Base-by-base conservation (phyloP, 2,329 filamentous ascomycete genomes). In the Aspergillus costaricaensis region DNA sequence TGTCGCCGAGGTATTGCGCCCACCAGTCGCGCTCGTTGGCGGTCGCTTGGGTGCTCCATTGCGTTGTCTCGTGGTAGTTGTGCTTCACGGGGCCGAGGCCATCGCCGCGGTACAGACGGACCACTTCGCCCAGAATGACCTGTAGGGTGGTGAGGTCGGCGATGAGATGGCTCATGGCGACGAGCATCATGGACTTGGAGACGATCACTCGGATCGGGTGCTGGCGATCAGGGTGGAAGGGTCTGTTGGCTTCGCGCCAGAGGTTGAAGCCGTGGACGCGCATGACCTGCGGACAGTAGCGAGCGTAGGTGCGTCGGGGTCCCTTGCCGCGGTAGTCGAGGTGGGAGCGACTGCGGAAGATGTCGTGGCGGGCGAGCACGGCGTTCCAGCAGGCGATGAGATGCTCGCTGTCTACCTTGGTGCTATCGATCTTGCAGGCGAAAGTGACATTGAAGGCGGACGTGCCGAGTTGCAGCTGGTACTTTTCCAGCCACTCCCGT, bases 371-470 rank as follows among this genome's bases (percentile, higher is more conserved):
- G 23, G 41, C 36, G n/a, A 62, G 19, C 5, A 59, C 44, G 2
- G 23, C 30, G 17, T 44, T 17, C 32, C 32, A 36, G 32, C 32
- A 36, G 32, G 32, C 32, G 32, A 36, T 36, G 32, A 36, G 32
- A 6, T 36, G 32, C 32, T 36, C 32, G 32, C 32, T 36, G 15
- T 19, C 30, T 2, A 62, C 30, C 15, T 32, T 57, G 7, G 14
- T 5, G 6, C 38, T 5, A 36, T 54, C 55, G 10, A 49, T 36
- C 5, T 21, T 23, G 17, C 25, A 47, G 7, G 39, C n/a, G 32
- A 55, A 59, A 0, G 51, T 23, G 6, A 59, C 57, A n/a, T 59
- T 59, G 30, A 59, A 59, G 3, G 56, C 9, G 1, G 36, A 43
- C 15, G 6, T 23, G 21, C 47, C 23, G 8, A 25, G 5, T 5